A percentile compares a stretch with the other conserved stretches of the same genome.
Conservation (phyloP, 83 land plant species). For the Picea abies region DNA sequence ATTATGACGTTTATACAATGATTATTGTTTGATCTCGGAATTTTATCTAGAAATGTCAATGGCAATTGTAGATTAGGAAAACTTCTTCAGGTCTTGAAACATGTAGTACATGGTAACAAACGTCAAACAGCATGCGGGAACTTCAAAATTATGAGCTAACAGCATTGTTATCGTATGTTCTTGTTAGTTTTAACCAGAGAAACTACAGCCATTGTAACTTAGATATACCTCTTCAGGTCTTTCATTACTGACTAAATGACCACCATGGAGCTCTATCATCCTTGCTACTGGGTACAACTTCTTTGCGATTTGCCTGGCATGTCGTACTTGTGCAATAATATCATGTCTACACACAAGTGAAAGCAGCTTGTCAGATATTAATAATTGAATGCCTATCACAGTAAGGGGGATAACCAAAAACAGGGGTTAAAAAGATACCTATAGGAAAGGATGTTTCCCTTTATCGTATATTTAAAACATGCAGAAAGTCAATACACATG, state of each 20-base stretch:
- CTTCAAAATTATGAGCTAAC: no score
- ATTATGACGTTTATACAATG: no score
- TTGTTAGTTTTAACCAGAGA: no score
- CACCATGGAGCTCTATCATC: constrained; percentile 92
- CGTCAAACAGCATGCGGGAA: no score
- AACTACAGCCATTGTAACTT: not conserved
- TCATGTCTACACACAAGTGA: constrained; percentile 59
- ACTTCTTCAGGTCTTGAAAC: no score
- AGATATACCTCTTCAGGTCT: constrained; percentile 74
- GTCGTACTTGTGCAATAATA: constrained; percentile 78
- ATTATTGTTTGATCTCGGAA: no score
- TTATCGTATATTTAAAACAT: not conserved
- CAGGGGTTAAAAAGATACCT: not conserved
- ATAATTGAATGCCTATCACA: not conserved
- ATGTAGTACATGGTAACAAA: no score
- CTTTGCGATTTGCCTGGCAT: constrained; percentile 79
- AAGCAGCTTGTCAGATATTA: not conserved
- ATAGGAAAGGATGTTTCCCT: not conserved
- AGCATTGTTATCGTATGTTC: no score
- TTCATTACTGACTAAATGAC: constrained; percentile 94
- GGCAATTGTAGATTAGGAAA: no score
- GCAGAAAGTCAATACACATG: no score
- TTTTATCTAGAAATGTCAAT: no score
- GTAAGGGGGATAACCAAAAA: not conserved
- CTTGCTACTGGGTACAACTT: constrained; percentile 73